phyloP scores from a whole-genome alignment of 805 yeast genomes.

The Blastobotrys robertii region DNA sequence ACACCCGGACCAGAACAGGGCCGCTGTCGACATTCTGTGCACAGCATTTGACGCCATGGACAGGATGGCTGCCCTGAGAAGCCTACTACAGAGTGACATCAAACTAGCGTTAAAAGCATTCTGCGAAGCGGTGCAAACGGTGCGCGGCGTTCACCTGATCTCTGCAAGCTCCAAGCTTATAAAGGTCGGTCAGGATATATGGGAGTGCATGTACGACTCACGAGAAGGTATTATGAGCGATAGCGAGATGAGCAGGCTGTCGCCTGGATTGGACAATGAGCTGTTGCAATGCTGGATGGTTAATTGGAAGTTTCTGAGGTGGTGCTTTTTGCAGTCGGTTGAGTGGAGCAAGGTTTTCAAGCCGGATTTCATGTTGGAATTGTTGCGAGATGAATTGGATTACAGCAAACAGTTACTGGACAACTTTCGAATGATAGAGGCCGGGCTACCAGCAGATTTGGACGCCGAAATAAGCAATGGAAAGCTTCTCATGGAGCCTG shows the following conservation, averaged over 20 bases:
- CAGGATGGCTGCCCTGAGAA: conserved; percentile 63
- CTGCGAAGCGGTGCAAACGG: conserved; percentile 35
- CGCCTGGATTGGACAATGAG: conserved; percentile 19
- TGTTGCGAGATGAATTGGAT: conserved; percentile 80
- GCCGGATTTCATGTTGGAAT: conserved; percentile 54
- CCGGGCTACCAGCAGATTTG: conserved; percentile 14
- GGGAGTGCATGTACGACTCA: conserved; percentile 55
- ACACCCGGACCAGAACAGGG: conserved; percentile 46
- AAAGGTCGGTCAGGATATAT: conserved; percentile 64
- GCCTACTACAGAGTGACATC: conserved; percentile 38
- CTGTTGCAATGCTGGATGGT: conserved; percentile 50
- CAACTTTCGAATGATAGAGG: conserved; percentile 45
- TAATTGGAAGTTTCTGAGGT: conserved; percentile 63
- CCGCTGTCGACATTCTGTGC: conserved; percentile 60
- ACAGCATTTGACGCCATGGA: conserved; percentile 76
- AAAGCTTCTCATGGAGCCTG: conserved; percentile 27
- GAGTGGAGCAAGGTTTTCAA: conserved; percentile 65
- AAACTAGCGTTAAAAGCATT: conserved; percentile 40
- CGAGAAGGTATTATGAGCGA: conserved; percentile 44
- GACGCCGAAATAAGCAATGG: conserved; percentile 15
- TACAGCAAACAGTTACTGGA: conserved; percentile 59
- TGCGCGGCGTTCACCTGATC: conserved; percentile 40
- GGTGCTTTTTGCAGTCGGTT: conserved; percentile 58
- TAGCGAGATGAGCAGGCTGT: conserved; percentile 19
- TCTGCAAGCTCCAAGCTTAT: conserved; percentile 73